phyloP scores from a whole-genome alignment of 1,284 basidiomycete species.

The Peniophora sp. region DNA sequence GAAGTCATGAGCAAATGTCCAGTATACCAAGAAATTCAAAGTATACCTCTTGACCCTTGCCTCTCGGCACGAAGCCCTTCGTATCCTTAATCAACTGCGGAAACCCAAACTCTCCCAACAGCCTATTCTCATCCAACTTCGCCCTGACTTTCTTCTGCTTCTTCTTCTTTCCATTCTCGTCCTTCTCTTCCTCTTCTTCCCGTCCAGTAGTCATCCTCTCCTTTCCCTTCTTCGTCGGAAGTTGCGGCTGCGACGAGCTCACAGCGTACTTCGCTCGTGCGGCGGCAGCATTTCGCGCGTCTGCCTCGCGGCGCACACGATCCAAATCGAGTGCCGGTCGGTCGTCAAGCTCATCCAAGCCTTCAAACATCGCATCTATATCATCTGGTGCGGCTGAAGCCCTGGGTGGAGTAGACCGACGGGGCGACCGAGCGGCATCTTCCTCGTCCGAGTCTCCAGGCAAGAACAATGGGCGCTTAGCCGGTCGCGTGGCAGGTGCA shows the following conservation, averaged over 20 bases:
- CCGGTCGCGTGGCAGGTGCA: slow-evolving; percentile 9
- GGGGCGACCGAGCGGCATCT: slow-evolving; percentile 10
- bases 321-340: slow-evolving; percentile 42
- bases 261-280: slow-evolving; percentile 7
- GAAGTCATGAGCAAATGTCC: slow-evolving; percentile 1
- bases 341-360: slow-evolving; percentile 39
- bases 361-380: slow-evolving; percentile 58
- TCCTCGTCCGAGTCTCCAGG: slow-evolving; percentile 41
- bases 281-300: slow-evolving; percentile 28
- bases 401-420: slow-evolving; percentile 4
- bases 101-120: slow-evolving; percentile 71
- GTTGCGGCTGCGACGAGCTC: slow-evolving; percentile 1
- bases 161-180: slow-evolving; percentile 24
- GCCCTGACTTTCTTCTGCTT: slow-evolving; percentile 46
- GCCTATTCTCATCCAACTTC: slow-evolving; percentile 63
- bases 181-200: slow-evolving; percentile 22
- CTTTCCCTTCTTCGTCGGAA: slow-evolving; percentile 5
- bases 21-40: background rate
- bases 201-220: slow-evolving; percentile 10
- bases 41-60: slow-evolving; percentile 84
- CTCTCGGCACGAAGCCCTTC: slow-evolving; percentile 70
- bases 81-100: slow-evolving; percentile 67
- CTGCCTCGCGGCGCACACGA: slow-evolving; percentile 44
- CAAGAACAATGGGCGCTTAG: slow-evolving; percentile 39
- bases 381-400: slow-evolving; percentile 25